Conservation (phyloP, 768 basidiomycete species). For the Suillus tomentosus region DNA sequence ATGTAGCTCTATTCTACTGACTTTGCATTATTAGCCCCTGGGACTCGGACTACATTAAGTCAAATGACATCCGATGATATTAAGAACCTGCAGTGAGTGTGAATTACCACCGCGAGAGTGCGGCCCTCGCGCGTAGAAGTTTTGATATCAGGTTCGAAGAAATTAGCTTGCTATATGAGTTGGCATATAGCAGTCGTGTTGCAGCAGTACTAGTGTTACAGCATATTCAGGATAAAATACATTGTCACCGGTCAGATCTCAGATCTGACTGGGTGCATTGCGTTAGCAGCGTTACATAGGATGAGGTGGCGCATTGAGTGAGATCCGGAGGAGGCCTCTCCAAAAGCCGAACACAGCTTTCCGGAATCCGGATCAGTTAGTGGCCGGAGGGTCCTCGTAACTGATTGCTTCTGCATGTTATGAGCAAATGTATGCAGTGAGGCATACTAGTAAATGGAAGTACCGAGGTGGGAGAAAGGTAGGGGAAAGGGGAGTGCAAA, state of each 20-base stretch:
- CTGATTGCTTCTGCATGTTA: not conserved
- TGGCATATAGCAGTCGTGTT: no score
- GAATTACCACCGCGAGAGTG: not conserved
- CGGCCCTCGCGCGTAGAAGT: no score
- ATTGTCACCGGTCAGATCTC: no score
- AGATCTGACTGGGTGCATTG: no score
- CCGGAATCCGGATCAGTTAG: not conserved
- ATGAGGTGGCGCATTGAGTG: no score
- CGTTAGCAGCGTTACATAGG: no score
- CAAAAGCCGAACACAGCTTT: not conserved
- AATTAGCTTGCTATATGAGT: no score
- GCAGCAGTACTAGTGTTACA: no score
- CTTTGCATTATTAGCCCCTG: conserved; percentile 9
- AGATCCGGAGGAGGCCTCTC: not conserved
- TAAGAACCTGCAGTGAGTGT: not conserved
- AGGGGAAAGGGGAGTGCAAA: not conserved
- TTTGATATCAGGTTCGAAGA: no score
- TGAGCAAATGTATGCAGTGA: not conserved
- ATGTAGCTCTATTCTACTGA: conserved; percentile 20
- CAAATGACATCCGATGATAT: not conserved
- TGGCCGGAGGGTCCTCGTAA: not conserved
- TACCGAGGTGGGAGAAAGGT: not conserved
- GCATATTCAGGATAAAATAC: no score
- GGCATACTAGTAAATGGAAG: not conserved
- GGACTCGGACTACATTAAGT: conserved; percentile 15